Conservation (phyloP, 495 filamentous ascomycete genomes). For the Xanthoparmelia taractica region DNA sequence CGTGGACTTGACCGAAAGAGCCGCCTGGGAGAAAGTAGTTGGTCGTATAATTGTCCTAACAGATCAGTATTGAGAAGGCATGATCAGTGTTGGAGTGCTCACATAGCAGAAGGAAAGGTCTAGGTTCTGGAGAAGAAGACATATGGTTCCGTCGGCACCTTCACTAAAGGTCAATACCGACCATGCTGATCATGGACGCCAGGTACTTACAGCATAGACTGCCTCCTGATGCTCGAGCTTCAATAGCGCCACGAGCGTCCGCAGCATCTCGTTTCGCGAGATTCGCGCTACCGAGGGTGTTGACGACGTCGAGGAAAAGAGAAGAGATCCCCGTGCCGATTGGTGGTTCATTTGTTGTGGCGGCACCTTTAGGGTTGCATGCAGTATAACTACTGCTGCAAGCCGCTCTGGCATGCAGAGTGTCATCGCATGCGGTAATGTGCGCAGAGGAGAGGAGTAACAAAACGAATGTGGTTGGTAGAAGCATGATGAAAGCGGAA, state of each 20-base stretch:
- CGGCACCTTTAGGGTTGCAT: conserved; percentile 27
- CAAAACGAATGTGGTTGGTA: background rate
- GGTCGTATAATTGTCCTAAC: conserved; percentile 38
- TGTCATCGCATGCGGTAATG: conserved; percentile 1
- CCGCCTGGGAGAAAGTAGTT: conserved; percentile 37
- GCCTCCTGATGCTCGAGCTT: conserved; percentile 20
- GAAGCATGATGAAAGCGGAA: background rate
- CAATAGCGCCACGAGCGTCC: background rate
- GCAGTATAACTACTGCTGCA: conserved; percentile 19
- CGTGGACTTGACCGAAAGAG: conserved; percentile 33
- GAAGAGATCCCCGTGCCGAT: conserved; percentile 26
- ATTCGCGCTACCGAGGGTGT: conserved; percentile 27
- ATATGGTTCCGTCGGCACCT: conserved; percentile 28
- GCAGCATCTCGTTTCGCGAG: conserved; percentile 22
- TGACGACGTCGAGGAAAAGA: conserved; percentile 27
- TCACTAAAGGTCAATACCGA: conserved; percentile 2
- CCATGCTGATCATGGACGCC: background rate
- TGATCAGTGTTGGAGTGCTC: background rate
- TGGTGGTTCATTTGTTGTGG: conserved; percentile 23
- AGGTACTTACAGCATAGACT: conserved; percentile 23
- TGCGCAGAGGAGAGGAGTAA: conserved; percentile 1
- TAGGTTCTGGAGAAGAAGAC: conserved; percentile 27
- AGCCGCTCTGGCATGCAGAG: conserved; percentile 5
- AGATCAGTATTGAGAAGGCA: background rate
- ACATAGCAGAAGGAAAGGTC: conserved; percentile 35